These are phyloP conservation scores for Stachybotrys chartarum DNA, from an alignment of 2,329 filamentous ascomycete species.

Conservation along the genomic window DNA sequence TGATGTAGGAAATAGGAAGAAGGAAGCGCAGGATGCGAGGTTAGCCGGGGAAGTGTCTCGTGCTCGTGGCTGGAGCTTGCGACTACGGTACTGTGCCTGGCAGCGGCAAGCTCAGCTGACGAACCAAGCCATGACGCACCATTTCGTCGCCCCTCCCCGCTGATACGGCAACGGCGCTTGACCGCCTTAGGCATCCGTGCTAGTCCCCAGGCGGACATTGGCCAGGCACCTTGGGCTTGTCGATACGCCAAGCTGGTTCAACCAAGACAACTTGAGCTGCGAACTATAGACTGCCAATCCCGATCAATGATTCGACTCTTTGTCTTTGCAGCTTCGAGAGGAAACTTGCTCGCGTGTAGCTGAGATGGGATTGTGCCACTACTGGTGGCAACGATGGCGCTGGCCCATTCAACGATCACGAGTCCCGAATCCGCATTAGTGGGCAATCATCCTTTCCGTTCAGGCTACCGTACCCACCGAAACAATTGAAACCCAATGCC, in stretches of 20 bases:
- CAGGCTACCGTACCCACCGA: too few relatives aligned
- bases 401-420: too few relatives aligned
- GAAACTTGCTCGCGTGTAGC: too few relatives aligned
- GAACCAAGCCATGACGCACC: constrained; percentile 1
- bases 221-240: background rate
- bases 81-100: background rate
- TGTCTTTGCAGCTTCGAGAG: too few relatives aligned
- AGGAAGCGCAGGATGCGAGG: constrained; percentile 8
- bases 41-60: background rate
- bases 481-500: too few relatives aligned
- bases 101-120: constrained; percentile 1
- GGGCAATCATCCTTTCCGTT: too few relatives aligned
- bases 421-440: too few relatives aligned
- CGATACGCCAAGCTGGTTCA: background rate
- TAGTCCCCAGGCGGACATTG: background rate
- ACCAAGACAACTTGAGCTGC: too few relatives aligned
- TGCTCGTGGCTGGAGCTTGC: background rate
- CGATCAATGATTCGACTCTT: too few relatives aligned
- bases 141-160: background rate
- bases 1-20: constrained; percentile 6
- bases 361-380: too few relatives aligned
- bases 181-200: constrained; percentile 1
- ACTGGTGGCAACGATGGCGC: too few relatives aligned
- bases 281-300: too few relatives aligned
- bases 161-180: constrained; percentile 1